phyloP scores from a whole-genome alignment of 225 moss, liverwort and hornwort species.

The Marchantia polymorpha region DNA sequence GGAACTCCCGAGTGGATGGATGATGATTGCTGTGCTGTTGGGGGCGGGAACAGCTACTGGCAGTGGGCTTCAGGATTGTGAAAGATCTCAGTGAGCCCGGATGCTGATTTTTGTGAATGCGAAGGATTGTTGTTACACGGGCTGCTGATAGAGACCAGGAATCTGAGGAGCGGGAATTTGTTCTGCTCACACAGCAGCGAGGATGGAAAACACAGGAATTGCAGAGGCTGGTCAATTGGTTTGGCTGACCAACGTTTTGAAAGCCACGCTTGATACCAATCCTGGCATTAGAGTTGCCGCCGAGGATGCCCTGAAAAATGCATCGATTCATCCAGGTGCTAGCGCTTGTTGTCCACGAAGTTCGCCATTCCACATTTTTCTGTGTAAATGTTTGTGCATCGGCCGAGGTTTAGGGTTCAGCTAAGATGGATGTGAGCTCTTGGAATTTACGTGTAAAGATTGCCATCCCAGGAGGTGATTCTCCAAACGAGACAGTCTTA shows the following conservation, averaged over 20 bases:
- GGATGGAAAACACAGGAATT: slow-evolving; percentile 26
- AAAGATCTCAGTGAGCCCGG: background rate
- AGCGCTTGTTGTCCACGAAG: background rate
- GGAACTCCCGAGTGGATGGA: background rate
- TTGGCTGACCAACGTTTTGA: slow-evolving; percentile 75
- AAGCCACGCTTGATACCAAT: slow-evolving; percentile 78
- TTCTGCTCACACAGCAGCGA: background rate
- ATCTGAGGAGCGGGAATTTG: background rate
- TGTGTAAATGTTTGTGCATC: background rate
- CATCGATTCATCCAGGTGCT: slow-evolving; percentile 72
- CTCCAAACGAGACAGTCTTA: background rate
- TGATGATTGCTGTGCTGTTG: background rate
- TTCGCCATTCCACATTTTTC: background rate
- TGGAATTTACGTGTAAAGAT: background rate
- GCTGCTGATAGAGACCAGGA: background rate
- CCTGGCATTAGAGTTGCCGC: slow-evolving; percentile 66
- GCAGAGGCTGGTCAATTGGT: slow-evolving; percentile 56
- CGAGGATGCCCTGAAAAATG: slow-evolving; percentile 80
- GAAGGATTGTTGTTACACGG: background rate
- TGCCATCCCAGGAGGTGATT: background rate
- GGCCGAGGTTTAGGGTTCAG: background rate
- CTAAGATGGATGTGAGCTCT: background rate
- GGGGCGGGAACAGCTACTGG: too few species aligned
- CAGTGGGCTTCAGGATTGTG: background rate
- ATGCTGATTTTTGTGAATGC: background rate